Evolutionary conservation across 805 yeast species (phyloP).

Genomic region (Maudiozyma turicensis): DNA sequence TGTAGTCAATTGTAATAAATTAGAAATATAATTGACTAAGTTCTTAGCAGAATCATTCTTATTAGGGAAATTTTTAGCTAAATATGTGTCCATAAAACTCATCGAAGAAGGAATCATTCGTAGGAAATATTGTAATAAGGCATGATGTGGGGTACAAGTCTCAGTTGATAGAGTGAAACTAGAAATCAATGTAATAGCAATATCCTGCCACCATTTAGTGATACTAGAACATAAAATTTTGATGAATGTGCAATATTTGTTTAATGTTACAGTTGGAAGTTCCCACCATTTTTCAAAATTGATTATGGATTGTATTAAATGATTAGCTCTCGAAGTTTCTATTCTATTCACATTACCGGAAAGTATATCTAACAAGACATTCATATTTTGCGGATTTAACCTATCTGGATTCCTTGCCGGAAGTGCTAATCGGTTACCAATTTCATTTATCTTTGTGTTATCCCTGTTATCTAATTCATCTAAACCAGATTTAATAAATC

Average conservation of each 20-base stretch:
- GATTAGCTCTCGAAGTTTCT: conserved; percentile 40
- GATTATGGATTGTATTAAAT: conserved; percentile 53
- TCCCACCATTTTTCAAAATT: conserved; percentile 53
- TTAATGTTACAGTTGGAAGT: conserved; percentile 35
- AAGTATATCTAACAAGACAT: conserved; percentile 46
- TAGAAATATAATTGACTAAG: conserved; percentile 53
- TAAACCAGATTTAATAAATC: conserved; percentile 56
- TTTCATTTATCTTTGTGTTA: conserved; percentile 43
- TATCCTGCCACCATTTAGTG: conserved; percentile 86
- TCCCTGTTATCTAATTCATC: conserved; percentile 58
- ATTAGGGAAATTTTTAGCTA: conserved; percentile 67
- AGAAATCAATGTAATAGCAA: conserved; percentile 55
- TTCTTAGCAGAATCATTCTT: conserved; percentile 50
- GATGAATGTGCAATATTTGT: conserved; percentile 59
- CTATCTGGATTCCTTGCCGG: conserved; percentile 46
- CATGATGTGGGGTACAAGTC: conserved; percentile 47
- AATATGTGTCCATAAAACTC: conserved; percentile 46
- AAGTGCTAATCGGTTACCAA: conserved; percentile 49
- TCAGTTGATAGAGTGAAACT: conserved; percentile 39
- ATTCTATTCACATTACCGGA: conserved; percentile 59
- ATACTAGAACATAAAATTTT: conserved; percentile 71
- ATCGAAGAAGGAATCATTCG: conserved; percentile 76
- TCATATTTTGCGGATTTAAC: conserved; percentile 43
- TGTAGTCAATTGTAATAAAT: conserved; percentile 46
- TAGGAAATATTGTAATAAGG: conserved; percentile 52